Percentiles rank a stretch among this genome's conserved stretches.
phyloP scores from a whole-genome alignment of 208 protist species.

The Trypanosoma grayi region DNA sequence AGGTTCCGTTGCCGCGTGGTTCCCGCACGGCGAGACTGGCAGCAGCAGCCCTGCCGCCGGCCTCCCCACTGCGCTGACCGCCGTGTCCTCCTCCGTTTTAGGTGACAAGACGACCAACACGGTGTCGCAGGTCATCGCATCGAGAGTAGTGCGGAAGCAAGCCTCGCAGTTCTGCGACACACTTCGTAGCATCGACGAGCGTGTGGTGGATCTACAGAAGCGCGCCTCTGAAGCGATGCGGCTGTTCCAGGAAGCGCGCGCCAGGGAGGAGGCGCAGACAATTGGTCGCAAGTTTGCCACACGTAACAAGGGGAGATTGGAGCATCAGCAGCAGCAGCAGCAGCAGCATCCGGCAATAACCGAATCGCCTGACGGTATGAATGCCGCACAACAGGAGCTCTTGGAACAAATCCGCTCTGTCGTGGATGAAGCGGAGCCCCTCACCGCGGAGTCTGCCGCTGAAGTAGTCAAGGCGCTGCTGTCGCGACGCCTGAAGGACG shows the following conservation, averaged over 20 bases:
- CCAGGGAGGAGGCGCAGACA: slow-evolving; percentile 68
- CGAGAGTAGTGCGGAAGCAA: slow-evolving; percentile 62
- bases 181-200: slow-evolving; percentile 54
- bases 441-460: slow-evolving; percentile 44
- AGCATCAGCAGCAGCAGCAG: slow-evolving; percentile 26
- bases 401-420: slow-evolving; percentile 65
- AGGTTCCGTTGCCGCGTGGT: slow-evolving; percentile 62
- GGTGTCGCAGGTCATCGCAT: slow-evolving; percentile 63
- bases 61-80: slow-evolving; percentile 41
- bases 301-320: slow-evolving; percentile 70
- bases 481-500: slow-evolving; percentile 59
- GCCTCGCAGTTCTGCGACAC: slow-evolving; percentile 74
- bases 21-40: slow-evolving; percentile 30
- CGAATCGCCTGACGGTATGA: slow-evolving; percentile 10
- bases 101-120: slow-evolving; percentile 74
- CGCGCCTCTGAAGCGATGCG: slow-evolving; percentile 65
- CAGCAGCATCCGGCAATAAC: not conserved
- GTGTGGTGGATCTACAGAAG: slow-evolving; percentile 75
- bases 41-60: slow-evolving; percentile 7
- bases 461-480: slow-evolving; percentile 64
- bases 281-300: slow-evolving; percentile 73
- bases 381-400: slow-evolving; percentile 44
- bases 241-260: slow-evolving; percentile 72
- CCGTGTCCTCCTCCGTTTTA: slow-evolving; percentile 77
- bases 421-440: slow-evolving; percentile 62